Evolutionary conservation across 768 basidiomycete genomes (phyloP).

Genomic region (Mycena maculata): DNA sequence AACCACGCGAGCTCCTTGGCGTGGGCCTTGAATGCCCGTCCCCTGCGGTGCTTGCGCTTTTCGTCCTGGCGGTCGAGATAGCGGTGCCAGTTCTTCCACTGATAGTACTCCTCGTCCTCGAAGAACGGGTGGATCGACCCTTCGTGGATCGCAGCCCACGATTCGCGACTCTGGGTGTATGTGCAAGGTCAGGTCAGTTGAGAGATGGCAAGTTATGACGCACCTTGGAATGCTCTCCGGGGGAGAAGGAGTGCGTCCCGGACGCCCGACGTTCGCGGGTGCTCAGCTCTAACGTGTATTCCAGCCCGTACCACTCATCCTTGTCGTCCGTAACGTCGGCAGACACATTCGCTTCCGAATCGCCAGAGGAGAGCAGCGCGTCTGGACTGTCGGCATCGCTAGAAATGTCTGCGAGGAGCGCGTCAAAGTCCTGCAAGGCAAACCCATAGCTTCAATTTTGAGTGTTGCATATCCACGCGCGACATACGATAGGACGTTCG

Average conservation of each 20-base stretch:
- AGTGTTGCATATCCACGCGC: background rate
- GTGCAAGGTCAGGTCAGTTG: background rate
- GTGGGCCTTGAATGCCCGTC: conserved; percentile 46
- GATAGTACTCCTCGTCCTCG: conserved; percentile 55
- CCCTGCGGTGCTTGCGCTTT: conserved; percentile 44
- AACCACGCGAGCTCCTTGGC: conserved; percentile 48
- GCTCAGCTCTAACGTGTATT: conserved; percentile 57
- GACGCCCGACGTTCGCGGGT: conserved; percentile 49
- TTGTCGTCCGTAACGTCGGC: conserved; percentile 34
- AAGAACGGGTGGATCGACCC: conserved; percentile 51
- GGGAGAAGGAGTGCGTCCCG: conserved; percentile 41
- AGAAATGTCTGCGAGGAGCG: conserved; percentile 37
- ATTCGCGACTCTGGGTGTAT: conserved; percentile 53
- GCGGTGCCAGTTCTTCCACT: conserved; percentile 60
- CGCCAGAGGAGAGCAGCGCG: background rate
- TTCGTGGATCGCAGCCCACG: conserved; percentile 56
- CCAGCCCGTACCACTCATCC: conserved; percentile 57
- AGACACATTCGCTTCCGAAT: background rate
- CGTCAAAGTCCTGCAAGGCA: conserved; percentile 33
- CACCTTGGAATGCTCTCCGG: conserved; percentile 56
- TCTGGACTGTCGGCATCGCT: conserved; percentile 3
- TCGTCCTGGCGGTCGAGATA: conserved; percentile 54
- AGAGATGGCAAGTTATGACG: background rate
- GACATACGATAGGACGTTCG: conserved; percentile 43
- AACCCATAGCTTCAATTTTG: conserved; percentile 9